Percentiles rank a stretch among this genome's conserved stretches.
Conservation (phyloP, 2,329 filamentous ascomycete genomes). For the Alternaria solani region DNA sequence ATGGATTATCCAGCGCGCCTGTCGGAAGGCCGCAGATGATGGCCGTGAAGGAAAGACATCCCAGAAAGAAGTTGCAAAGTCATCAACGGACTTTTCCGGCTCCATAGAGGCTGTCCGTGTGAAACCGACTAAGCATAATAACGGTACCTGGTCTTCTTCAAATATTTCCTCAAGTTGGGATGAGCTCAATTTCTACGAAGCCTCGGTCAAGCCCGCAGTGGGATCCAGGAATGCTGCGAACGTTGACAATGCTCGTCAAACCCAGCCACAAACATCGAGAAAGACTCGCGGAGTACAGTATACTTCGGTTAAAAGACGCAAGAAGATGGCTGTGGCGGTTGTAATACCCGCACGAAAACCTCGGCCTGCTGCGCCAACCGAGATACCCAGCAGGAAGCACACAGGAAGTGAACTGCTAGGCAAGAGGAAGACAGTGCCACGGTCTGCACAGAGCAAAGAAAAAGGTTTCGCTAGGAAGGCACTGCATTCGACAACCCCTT, state of each 20-base stretch:
- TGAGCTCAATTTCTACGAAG: background rate
- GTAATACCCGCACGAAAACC: background rate
- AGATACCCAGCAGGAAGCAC: background rate
- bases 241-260: background rate
- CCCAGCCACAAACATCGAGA: background rate
- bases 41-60: background rate
- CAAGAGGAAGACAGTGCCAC: no score
- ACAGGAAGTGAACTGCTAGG: no score
- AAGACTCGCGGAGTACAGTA: background rate
- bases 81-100: background rate
- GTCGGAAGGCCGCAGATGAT: background rate
- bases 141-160: background rate
- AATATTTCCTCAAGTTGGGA: background rate
- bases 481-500: background rate
- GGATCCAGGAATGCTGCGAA: background rate
- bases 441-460: background rate
- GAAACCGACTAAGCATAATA: no score
- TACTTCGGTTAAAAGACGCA: no score
- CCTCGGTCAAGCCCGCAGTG: no score
- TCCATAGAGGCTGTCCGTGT: background rate
- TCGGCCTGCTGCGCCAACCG: background rate
- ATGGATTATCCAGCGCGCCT: slow-evolving; percentile 2
- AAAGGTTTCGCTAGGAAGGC: background rate
- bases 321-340: background rate
- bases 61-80: background rate